Evolutionary conservation across 495 filamentous ascomycete genomes (phyloP), one percentile per base, ranked within the genome.

Genomic region (Neurospora sp.): DNA sequence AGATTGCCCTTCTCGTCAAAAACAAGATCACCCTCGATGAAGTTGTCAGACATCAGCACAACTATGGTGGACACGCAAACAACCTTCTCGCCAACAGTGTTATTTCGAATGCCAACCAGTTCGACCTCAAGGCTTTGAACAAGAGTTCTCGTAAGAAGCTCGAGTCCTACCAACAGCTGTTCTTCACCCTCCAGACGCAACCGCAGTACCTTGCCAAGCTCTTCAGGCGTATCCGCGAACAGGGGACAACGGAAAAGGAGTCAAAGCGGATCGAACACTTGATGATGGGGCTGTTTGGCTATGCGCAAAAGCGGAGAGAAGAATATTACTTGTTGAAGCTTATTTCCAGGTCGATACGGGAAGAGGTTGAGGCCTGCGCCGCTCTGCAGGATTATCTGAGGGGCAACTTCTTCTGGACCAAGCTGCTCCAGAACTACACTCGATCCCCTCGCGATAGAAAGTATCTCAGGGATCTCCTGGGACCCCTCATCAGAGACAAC

Each of bases 21-120:
- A 98, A 98, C 83, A 99, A 98, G 83, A 99, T 99, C 78, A 98
- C 96, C 0, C 86, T 98, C 1, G 96, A 99, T 79, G 96, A 99
- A 85, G 94, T 99, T 61, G 92, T 98, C 65, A 95, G 92, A 78
- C 96, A 98, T 79, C 96, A 98, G 80, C 95, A 91, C 82, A 96
- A 96, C 79, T 97, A 96, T 77, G 96, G 96, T 71, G 96, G 96
- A 2, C 92, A 96, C 76, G 91, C 94, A 68, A 93, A 93, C 73
- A 94, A 87, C 75, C 85, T 98, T 14, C 85, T 98, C 42, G 91
- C 91, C 70, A 97, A 96, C 80, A 93, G 88, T 14, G 89, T 94
- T 65, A 95, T 97, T 45, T 89, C 92, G 10, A 97, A 93, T 31
- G 90, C 90, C 71, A 96, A 98, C 77, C 94, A 96, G 8, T 97